A percentile compares a stretch with the other conserved stretches of the same genome.
These are phyloP conservation scores for Pseudopyricularia cyperi DNA, from an alignment of 2,329 filamentous ascomycete genomes.

Conservation along the genomic window DNA sequence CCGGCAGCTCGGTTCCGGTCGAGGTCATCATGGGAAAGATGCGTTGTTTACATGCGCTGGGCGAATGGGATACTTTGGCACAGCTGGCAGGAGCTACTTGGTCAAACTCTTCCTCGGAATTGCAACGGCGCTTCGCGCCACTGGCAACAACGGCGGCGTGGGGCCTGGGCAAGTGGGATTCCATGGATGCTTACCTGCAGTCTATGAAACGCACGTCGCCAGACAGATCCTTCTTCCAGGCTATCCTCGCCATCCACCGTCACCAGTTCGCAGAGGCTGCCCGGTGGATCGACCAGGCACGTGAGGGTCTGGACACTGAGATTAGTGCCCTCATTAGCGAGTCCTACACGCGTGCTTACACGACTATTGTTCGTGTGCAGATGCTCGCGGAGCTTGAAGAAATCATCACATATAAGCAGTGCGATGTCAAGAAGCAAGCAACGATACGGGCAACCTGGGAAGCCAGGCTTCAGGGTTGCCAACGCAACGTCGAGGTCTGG, in stretches of 20 bases:
- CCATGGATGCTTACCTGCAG: constrained; percentile 93
- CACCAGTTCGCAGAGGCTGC: constrained; percentile 90
- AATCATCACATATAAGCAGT: constrained; percentile 95
- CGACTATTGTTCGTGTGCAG: constrained; percentile 94
- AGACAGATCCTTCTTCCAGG: constrained; percentile 94
- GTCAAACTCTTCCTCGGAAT: constrained; percentile 76
- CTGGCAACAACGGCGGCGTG: constrained; percentile 91
- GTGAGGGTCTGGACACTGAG: constrained; percentile 90
- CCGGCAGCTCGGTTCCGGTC: constrained; percentile 51
- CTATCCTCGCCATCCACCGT: constrained; percentile 85
- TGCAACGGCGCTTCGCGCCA: constrained; percentile 82
- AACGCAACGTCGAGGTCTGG: constrained; percentile 97
- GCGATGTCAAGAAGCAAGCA: constrained; percentile 75
- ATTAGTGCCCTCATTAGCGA: constrained; percentile 93
- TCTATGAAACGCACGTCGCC: constrained; percentile 92
- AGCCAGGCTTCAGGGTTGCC: constrained; percentile 83
- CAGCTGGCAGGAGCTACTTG: constrained; percentile 84
- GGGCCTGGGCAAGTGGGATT: constrained; percentile 92
- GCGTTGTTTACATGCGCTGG: constrained; percentile 91
- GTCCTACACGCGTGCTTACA: constrained; percentile 94
- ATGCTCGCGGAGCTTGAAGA: constrained; percentile 99
- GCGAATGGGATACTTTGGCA: constrained; percentile 92
- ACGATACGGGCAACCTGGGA: constrained; percentile 94
- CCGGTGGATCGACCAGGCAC: constrained; percentile 78
- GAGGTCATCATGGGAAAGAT: constrained; percentile 99